Conservation (phyloP, 2,329 filamentous ascomycete genomes). For the Curvularia lunata region DNA sequence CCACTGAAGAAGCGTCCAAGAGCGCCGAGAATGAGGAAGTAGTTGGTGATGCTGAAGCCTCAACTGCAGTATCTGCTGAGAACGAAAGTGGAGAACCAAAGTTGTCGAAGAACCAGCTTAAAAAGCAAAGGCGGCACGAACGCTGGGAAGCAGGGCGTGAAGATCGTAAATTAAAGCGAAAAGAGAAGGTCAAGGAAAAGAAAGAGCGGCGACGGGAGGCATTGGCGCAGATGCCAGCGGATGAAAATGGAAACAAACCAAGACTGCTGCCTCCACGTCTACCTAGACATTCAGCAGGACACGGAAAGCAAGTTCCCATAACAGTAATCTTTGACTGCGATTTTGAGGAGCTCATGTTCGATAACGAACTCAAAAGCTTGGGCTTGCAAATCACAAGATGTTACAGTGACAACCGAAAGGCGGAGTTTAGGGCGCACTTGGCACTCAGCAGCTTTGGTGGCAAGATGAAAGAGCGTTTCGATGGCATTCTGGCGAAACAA, state of each 20-base stretch:
- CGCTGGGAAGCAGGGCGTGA: constrained; percentile 76
- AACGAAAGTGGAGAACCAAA: constrained; percentile 27
- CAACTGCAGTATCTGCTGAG: constrained; percentile 10
- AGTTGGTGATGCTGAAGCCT: constrained; percentile 3
- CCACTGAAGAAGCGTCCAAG: constrained; percentile 20
- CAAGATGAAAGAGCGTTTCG: constrained; percentile 76
- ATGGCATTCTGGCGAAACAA: constrained; percentile 72
- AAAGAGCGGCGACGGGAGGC: constrained; percentile 58
- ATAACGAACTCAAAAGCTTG: constrained; percentile 83
- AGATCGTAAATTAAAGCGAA: constrained; percentile 63
- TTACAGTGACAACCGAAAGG: constrained; percentile 84
- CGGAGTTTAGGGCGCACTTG: constrained; percentile 72
- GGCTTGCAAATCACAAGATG: constrained; percentile 82
- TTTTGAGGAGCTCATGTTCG: constrained; percentile 88
- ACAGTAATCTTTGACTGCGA: constrained; percentile 88
- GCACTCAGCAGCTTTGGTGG: constrained; percentile 80
- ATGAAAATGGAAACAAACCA: constrained; percentile 30
- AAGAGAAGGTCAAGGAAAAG: constrained; percentile 62
- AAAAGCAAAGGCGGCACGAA: constrained; percentile 74
- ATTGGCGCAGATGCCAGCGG: constrained; percentile 48
- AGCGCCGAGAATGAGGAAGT: constrained; percentile 21
- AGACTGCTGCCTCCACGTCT: constrained; percentile 26
- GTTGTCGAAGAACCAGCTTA: constrained; percentile 85
- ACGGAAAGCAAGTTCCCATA: constrained; percentile 70
- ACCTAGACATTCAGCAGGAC: constrained; percentile 31